These are phyloP conservation scores for Alternaria viburni DNA, from an alignment of 2,329 filamentous ascomycete species.

Conservation along the genomic window DNA sequence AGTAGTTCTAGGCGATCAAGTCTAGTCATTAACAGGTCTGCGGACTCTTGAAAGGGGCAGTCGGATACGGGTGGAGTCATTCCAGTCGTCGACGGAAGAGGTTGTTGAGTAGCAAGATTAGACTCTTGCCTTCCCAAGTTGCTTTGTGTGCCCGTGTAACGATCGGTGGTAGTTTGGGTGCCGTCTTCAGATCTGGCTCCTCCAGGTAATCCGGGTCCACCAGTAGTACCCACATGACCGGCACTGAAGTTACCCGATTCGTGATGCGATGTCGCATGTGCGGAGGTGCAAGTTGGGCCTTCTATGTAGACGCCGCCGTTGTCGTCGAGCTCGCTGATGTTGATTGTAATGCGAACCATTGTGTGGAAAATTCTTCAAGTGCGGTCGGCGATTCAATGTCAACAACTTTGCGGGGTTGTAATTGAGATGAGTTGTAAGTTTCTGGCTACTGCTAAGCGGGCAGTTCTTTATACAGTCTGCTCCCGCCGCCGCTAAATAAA, in stretches of 20 bases:
- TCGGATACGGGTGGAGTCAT: background rate
- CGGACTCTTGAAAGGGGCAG: background rate
- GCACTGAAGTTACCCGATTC: background rate
- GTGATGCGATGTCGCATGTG: background rate
- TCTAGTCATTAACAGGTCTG: background rate
- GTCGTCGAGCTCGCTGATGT: too few species aligned
- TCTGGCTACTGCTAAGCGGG: background rate
- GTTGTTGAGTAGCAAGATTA: background rate
- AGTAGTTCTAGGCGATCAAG: background rate
- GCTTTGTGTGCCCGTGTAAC: background rate
- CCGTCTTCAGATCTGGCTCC: background rate
- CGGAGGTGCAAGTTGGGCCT: background rate
- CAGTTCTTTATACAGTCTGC: background rate
- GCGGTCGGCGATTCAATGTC: background rate
- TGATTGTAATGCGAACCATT: too few species aligned
- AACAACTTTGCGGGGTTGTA: background rate
- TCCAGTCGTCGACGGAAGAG: background rate
- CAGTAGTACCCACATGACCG: background rate
- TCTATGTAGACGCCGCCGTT: background rate
- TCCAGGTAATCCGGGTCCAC: background rate
- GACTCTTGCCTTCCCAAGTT: background rate
- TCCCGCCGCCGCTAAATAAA: background rate
- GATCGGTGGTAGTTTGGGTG: background rate
- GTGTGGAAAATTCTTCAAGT: background rate
- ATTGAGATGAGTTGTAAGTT: background rate